phyloP scores from a whole-genome alignment of 805 yeast genomes.

The Brettanomyces bruxellensis region DNA sequence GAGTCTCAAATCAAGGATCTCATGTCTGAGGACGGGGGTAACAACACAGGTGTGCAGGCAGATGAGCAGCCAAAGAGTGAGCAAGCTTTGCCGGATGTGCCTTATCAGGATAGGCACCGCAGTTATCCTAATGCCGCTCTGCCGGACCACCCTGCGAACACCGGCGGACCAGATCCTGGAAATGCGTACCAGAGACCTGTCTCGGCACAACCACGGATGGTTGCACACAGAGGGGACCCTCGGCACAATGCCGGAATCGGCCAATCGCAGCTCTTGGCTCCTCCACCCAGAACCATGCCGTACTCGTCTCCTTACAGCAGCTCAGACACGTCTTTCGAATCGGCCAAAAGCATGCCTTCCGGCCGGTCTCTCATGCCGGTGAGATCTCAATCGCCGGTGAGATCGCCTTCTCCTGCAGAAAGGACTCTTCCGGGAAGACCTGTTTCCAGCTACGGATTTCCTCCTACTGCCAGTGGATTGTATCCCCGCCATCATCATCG shows the following conservation, averaged over 20 bases:
- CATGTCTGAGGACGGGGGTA: conserved; percentile 3
- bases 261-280: not conserved
- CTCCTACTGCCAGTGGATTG: not conserved
- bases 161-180: too few species aligned
- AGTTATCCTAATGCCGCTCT: too few species aligned
- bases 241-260: too few species aligned
- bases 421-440: not conserved
- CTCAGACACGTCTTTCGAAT: not conserved
- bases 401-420: not conserved
- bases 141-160: too few species aligned
- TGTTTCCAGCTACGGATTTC: not conserved
- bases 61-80: too few species aligned
- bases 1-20: conserved; percentile 20
- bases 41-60: not conserved
- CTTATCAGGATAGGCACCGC: too few species aligned
- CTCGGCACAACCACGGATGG: too few species aligned
- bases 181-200: too few species aligned
- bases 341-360: not conserved
- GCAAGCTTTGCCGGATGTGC: too few species aligned
- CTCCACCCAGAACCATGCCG: not conserved
- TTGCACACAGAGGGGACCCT: too few species aligned
- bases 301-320: not conserved
- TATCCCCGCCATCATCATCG: not conserved
- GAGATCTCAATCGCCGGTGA: not conserved
- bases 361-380: not conserved